These are phyloP conservation scores for Peronospora belbahrii DNA, from an alignment of 352 stramenopile species.

Conservation along the genomic window DNA sequence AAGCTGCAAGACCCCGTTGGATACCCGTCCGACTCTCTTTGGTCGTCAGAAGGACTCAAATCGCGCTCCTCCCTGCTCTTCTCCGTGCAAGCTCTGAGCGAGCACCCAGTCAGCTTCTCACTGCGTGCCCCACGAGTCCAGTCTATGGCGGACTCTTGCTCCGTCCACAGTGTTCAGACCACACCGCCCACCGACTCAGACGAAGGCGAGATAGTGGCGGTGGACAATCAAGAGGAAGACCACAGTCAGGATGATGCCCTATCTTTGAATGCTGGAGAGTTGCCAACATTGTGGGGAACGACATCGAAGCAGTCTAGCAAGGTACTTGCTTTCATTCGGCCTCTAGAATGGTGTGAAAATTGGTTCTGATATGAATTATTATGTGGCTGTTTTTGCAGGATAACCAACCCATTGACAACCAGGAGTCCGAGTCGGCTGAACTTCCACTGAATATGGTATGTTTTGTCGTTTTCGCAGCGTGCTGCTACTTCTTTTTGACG, in stretches of 20 bases:
- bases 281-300: slow-evolving; percentile 12
- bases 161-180: slow-evolving; percentile 20
- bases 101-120: slow-evolving; percentile 18
- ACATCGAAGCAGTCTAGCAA: slow-evolving; percentile 14
- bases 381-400: slow-evolving; percentile 14
- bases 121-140: slow-evolving; percentile 22
- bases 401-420: slow-evolving; percentile 18
- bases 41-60: slow-evolving; percentile 53
- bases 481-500: slow-evolving; percentile 2
- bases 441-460: slow-evolving; percentile 24
- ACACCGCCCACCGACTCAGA: slow-evolving; percentile 21
- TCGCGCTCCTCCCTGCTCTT: slow-evolving; percentile 44
- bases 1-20: slow-evolving; percentile 47
- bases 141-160: slow-evolving; percentile 15
- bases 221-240: slow-evolving; percentile 38
- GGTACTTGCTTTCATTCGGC: slow-evolving; percentile 8
- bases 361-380: slow-evolving; percentile 2
- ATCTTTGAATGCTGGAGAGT: slow-evolving; percentile 14
- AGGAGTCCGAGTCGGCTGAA: slow-evolving; percentile 15
- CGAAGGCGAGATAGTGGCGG: slow-evolving; percentile 14
- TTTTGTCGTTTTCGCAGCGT: background rate
- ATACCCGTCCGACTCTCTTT: slow-evolving; percentile 38
- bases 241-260: slow-evolving; percentile 7
- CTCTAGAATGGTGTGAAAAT: slow-evolving; percentile 1
- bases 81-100: slow-evolving; percentile 19